phyloP scores from a whole-genome alignment of 768 basidiomycete genomes.

The Panaeolus papilionaceus region DNA sequence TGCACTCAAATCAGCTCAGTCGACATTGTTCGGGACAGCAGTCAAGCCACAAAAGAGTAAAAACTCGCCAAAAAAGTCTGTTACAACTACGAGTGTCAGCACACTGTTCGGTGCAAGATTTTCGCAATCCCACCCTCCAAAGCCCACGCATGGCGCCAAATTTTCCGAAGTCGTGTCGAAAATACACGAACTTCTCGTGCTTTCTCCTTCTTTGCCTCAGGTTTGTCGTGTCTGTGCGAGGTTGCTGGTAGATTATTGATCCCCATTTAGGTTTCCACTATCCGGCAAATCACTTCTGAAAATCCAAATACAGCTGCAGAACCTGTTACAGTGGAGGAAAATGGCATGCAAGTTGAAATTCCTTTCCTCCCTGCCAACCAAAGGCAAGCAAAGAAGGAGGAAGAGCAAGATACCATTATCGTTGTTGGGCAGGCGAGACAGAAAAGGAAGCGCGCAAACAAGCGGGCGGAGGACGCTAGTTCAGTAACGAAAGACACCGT shows the following conservation, averaged over 20 bases:
- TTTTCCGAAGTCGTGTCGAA: slow-evolving; percentile 53
- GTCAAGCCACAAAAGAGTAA: slow-evolving; percentile 19
- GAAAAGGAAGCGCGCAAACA: slow-evolving; percentile 67
- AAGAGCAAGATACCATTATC: slow-evolving; percentile 76
- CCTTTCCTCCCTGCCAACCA: slow-evolving; percentile 77
- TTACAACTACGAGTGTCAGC: slow-evolving; percentile 44
- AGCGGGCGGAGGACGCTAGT: slow-evolving; percentile 19
- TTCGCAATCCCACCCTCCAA: slow-evolving; percentile 20
- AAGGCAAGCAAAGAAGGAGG: slow-evolving; percentile 47
- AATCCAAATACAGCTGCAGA: slow-evolving; percentile 21
- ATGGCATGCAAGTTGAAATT: slow-evolving; percentile 67
- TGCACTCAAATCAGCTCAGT: slow-evolving; percentile 26
- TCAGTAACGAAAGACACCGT: slow-evolving; percentile 27
- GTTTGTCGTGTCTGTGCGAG: slow-evolving; percentile 30
- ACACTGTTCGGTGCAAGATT: slow-evolving; percentile 50
- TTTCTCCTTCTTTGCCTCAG: slow-evolving; percentile 60
- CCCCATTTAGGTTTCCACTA: slow-evolving; percentile 19
- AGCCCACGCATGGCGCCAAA: slow-evolving; percentile 14
- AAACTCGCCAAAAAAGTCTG: slow-evolving; percentile 23
- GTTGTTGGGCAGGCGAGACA: slow-evolving; percentile 69
- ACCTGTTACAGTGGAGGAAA: slow-evolving; percentile 29
- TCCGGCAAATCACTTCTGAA: slow-evolving; percentile 17
- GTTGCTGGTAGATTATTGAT: background rate
- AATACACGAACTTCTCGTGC: slow-evolving; percentile 70
- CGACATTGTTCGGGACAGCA: slow-evolving; percentile 39